Evolutionary conservation across 768 basidiomycete genomes (phyloP).

Genomic region (Strobilomyces dryophilus): DNA sequence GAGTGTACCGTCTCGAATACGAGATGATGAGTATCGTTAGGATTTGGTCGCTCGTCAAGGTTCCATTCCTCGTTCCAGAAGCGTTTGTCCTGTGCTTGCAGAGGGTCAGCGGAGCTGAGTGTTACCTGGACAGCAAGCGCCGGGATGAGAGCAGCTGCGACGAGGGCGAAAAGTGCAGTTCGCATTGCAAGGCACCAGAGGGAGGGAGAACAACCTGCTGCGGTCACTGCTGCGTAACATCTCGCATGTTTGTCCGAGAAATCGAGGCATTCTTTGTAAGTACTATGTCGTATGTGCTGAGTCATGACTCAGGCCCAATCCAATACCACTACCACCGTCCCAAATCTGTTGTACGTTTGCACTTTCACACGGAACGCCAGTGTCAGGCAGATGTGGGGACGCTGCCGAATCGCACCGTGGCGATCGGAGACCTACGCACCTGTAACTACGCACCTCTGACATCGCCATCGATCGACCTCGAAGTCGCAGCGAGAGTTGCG

Average conservation of each 20-base stretch:
- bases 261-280: no score
- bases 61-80: slow-evolving; percentile 14
- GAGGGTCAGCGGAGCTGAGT: background rate
- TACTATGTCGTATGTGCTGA: no score
- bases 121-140: slow-evolving; percentile 7
- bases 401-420: slow-evolving; percentile 66
- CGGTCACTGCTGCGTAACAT: no score
- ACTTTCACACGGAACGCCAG: no score
- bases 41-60: slow-evolving; percentile 19
- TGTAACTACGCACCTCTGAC: no score
- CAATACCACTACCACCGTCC: no score
- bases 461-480: no score
- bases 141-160: background rate
- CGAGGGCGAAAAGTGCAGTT: background rate
- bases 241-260: no score
- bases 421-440: slow-evolving; percentile 80
- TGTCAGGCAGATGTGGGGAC: slow-evolving; percentile 91
- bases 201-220: background rate
- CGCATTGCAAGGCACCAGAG: background rate
- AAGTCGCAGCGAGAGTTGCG: no score
- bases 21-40: slow-evolving; percentile 25
- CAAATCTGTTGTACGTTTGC: no score
- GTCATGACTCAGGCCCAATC: no score
- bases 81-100: background rate
- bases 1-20: slow-evolving; percentile 25